Conservation (phyloP, 257 asterid species). For the Mentha longifolia region DNA sequence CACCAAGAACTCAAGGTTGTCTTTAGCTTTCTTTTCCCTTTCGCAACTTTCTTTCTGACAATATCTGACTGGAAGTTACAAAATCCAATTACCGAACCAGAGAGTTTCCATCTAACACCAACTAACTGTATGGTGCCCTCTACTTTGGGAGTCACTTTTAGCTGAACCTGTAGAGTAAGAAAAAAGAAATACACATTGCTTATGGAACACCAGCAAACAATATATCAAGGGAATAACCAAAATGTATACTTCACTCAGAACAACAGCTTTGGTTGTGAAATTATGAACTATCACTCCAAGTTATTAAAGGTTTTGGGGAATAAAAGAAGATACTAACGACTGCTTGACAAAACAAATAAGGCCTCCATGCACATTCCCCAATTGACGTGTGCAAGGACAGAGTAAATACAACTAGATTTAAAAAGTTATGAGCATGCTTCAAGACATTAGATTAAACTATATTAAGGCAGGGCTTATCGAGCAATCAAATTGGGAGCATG, state of each 20-base stretch:
- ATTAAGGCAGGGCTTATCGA: background rate
- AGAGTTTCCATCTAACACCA: slow-evolving; percentile 98
- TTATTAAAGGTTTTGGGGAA: slow-evolving; percentile 6
- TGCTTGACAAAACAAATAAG: slow-evolving; percentile 7
- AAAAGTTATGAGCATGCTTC: slow-evolving; percentile 16
- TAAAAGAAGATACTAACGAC: slow-evolving; percentile 3
- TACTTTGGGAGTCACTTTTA: slow-evolving; percentile 72
- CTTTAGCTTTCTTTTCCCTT: slow-evolving; percentile 64
- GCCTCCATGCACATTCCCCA: background rate
- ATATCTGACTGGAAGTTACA: slow-evolving; percentile 69
- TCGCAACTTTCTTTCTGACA: slow-evolving; percentile 56
- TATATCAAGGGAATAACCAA: slow-evolving; percentile 5
- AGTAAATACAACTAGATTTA: slow-evolving; percentile 22
- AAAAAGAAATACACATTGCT: slow-evolving; percentile 16
- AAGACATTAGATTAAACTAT: slow-evolving; percentile 6
- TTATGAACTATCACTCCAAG: slow-evolving; percentile 15
- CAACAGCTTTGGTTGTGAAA: slow-evolving; percentile 14
- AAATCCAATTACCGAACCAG: slow-evolving; percentile 80
- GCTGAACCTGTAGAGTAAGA: slow-evolving; percentile 71
- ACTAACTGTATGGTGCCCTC: slow-evolving; percentile 84
- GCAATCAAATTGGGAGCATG: slow-evolving; percentile 16
- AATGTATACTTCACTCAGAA: slow-evolving; percentile 27
- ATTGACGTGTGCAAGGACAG: slow-evolving; percentile 8
- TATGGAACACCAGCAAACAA: slow-evolving; percentile 29
- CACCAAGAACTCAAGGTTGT: slow-evolving; percentile 78